A percentile compares a stretch with the other conserved stretches of the same genome.
These are phyloP conservation scores for Ophiosphaerella korrae DNA, from an alignment of 2,329 filamentous ascomycete species.

Conservation along the genomic window DNA sequence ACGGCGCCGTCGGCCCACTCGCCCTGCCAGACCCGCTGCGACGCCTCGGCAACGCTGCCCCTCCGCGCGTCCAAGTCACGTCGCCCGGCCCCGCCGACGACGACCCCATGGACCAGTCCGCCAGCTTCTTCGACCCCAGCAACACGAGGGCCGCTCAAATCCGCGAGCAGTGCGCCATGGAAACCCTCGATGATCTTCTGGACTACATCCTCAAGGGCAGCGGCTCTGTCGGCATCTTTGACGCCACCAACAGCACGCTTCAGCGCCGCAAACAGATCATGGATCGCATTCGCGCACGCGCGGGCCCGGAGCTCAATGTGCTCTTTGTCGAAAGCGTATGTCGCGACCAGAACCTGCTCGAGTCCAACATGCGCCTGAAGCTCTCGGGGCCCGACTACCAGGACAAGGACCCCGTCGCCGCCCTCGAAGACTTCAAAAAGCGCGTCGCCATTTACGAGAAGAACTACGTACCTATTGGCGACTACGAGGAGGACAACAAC, in stretches of 20 bases:
- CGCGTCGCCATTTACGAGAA: conserved; percentile 93
- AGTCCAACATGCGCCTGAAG: conserved; percentile 97
- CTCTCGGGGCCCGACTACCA: conserved; percentile 95
- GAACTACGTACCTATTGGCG: conserved; percentile 86
- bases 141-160: conserved; percentile 82
- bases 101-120: conserved; percentile 80
- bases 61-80: conserved; percentile 39
- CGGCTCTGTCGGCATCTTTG: conserved; percentile 91
- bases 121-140: conserved; percentile 89
- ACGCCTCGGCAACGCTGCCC: conserved; percentile 1
- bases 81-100: conserved; percentile 46
- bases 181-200: conserved; percentile 88
- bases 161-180: conserved; percentile 88
- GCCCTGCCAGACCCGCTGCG: conserved; percentile 36
- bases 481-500: conserved; percentile 86
- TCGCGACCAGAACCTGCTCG: conserved; percentile 79
- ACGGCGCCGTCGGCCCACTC: conserved; percentile 40
- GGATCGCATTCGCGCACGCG: conserved; percentile 78
- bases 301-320: conserved; percentile 84
- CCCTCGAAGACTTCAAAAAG: conserved; percentile 88
- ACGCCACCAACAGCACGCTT: conserved; percentile 96
- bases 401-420: conserved; percentile 85
- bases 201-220: conserved; percentile 83
- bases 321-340: conserved; percentile 96
- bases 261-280: conserved; percentile 83